Evolutionary conservation across 192 early-diverging fungal species (phyloP), one percentile per base, ranked within the genome.

Genomic region (Coemansia asiatica): DNA sequence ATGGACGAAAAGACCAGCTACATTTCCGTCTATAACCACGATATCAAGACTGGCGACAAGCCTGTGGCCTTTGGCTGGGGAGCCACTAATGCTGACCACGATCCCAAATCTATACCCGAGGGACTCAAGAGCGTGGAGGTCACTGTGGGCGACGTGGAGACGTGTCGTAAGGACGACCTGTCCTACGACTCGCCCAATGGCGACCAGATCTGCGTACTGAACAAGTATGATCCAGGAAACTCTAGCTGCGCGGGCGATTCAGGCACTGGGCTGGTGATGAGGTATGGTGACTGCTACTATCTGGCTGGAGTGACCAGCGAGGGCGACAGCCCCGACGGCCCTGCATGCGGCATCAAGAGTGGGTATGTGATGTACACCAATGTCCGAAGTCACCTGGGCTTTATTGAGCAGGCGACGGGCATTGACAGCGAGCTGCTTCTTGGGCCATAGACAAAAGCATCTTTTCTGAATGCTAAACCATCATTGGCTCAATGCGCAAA

Each of bases 321-420:
- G n/a, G 38, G 33, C 33, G 57, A 36, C 38, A 44, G 57, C 38
- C 35, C 57, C 19, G 22, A 36, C 21, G 38, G 35, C 35, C 12
- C 15, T 21, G 44, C 15, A 8, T 60, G 57, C 16, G 57, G 35
- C 22, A 25, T 23, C 1, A 12, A 31, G 10, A 29, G 13, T 2
- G 57, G 57, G 21, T 60, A 21, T 12, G 35, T 22, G 36, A 22
- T 60, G 25, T 60, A 60, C 38, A 60, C 57, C n/a, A 36, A 60
- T 22, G 57, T 60, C 38, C n/a, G 25, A 35, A 60, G 57, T 22
- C 27, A 60, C 9, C 33, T 60, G 7, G 6, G 19, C 35, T 60
- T 60, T 60, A 60, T 60, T 13, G 38, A 23, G 2, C 10, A 22
- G 21, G 57, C 27, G 21, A 60, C 57, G 1, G 33, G 35, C 31